Conservation (phyloP, 1,139 yeast species). For the Torulaspora globosa region DNA sequence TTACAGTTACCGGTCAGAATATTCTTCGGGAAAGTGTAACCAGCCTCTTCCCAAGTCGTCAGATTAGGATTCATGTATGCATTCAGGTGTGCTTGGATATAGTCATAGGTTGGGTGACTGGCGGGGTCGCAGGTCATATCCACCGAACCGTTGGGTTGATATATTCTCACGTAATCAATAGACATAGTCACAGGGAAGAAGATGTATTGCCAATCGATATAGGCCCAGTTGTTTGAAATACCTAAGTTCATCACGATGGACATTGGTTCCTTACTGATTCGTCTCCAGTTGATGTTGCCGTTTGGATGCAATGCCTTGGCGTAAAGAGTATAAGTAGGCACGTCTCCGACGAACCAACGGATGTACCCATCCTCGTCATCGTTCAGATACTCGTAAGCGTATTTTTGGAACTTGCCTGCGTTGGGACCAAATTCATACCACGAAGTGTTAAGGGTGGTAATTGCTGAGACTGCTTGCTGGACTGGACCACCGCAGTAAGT, state of each 20-base stretch:
- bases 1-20: conserved; percentile 45
- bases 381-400: conserved; percentile 72
- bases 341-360: conserved; percentile 75
- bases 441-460: conserved; percentile 60
- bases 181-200: conserved; percentile 64
- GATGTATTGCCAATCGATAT: conserved; percentile 70
- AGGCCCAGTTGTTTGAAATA: conserved; percentile 76
- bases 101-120: conserved; percentile 68
- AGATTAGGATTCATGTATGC: conserved; percentile 62
- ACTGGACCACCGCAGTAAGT: conserved; percentile 77
- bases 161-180: conserved; percentile 72
- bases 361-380: conserved; percentile 64
- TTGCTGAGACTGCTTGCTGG: conserved; percentile 80
- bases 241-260: conserved; percentile 73
- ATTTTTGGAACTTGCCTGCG: conserved; percentile 55
- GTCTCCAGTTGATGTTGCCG: conserved; percentile 76
- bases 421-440: conserved; percentile 69
- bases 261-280: conserved; percentile 83
- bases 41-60: conserved; percentile 65
- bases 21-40: conserved; percentile 61
- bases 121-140: conserved; percentile 71
- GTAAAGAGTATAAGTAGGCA: conserved; percentile 59
- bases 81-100: conserved; percentile 57
- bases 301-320: conserved; percentile 69
- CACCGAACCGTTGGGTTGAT: conserved; percentile 57